phyloP scores from a whole-genome alignment of 805 yeast genomes.

The Hanseniaspora lachancei region DNA sequence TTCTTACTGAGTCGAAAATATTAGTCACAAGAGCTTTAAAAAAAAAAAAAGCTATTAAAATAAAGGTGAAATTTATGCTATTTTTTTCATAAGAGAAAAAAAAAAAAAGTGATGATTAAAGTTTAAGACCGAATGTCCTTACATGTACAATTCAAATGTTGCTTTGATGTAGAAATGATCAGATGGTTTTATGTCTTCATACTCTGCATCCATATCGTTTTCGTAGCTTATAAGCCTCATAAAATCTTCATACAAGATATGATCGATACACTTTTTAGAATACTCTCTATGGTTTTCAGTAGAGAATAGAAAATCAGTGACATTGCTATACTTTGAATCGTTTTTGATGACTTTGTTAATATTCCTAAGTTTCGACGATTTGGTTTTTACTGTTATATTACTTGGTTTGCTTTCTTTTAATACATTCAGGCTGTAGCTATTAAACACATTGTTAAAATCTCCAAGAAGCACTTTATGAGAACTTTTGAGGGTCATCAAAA shows the following conservation, averaged over 20 bases:
- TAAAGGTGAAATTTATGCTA: too few relatives aligned
- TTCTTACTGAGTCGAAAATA: too few relatives aligned
- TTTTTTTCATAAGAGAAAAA: neutral
- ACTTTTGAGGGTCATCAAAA: neutral
- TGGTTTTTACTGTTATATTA: neutral
- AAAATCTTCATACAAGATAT: neutral
- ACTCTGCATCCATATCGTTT: neutral
- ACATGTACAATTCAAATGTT: neutral
- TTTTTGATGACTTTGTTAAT: neutral
- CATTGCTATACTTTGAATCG: neutral
- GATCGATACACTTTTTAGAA: slow-evolving; percentile 3
- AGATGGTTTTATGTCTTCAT: neutral
- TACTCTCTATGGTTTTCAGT: neutral
- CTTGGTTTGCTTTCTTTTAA: neutral
- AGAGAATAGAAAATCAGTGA: neutral
- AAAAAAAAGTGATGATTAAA: neutral
- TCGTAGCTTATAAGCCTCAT: neutral
- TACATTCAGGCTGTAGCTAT: neutral
- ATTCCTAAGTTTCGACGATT: slow-evolving; percentile 6
- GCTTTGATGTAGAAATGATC: slow-evolving; percentile 4
- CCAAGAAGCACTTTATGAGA: neutral
- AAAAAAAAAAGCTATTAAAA: too few relatives aligned
- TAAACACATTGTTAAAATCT: slow-evolving; percentile 10
- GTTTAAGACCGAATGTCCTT: neutral
- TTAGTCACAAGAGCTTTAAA: too few relatives aligned